These are phyloP conservation scores for Pseudogymnoascus sp. DNA, from an alignment of 2,329 filamentous ascomycete species.

Conservation along the genomic window DNA sequence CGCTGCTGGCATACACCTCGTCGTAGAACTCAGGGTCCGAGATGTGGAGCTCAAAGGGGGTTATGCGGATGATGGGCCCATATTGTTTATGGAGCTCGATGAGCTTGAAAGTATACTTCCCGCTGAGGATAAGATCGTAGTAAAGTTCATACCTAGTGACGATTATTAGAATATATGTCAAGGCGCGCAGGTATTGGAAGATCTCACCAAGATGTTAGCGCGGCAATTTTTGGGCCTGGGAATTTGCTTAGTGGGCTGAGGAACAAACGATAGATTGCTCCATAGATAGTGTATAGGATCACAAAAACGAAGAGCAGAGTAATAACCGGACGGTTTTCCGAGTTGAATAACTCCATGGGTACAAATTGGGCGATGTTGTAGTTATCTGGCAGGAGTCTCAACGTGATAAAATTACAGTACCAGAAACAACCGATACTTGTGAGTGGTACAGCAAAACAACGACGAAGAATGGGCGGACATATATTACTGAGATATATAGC, in stretches of 20 bases:
- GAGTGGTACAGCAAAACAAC: neutral
- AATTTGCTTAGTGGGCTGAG: slow-evolving; percentile 21
- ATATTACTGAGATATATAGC: neutral
- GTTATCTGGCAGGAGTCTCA: neutral
- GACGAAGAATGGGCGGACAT: neutral
- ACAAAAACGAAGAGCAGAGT: neutral
- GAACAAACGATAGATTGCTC: slow-evolving; percentile 17
- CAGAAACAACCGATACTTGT: neutral
- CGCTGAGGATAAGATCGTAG: slow-evolving; percentile 36
- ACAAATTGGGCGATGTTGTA: neutral
- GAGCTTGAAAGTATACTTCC: slow-evolving; percentile 36
- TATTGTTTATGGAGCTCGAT: slow-evolving; percentile 34
- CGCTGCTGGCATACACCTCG: slow-evolving; percentile 15
- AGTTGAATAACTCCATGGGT: neutral
- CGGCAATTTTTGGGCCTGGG: slow-evolving; percentile 21
- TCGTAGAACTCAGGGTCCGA: slow-evolving; percentile 19
- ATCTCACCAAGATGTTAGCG: slow-evolving; percentile 18
- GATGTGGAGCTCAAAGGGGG: slow-evolving; percentile 32
- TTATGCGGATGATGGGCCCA: slow-evolving; percentile 31
- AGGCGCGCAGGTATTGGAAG: too few species aligned
- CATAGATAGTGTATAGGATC: neutral
- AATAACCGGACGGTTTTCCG: neutral
- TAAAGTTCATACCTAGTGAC: slow-evolving; percentile 22
- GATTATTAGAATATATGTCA: neutral
- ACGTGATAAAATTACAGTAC: neutral